Base-by-base conservation (phyloP, 768 basidiomycete species). In the Lactifluus volemus region DNA sequence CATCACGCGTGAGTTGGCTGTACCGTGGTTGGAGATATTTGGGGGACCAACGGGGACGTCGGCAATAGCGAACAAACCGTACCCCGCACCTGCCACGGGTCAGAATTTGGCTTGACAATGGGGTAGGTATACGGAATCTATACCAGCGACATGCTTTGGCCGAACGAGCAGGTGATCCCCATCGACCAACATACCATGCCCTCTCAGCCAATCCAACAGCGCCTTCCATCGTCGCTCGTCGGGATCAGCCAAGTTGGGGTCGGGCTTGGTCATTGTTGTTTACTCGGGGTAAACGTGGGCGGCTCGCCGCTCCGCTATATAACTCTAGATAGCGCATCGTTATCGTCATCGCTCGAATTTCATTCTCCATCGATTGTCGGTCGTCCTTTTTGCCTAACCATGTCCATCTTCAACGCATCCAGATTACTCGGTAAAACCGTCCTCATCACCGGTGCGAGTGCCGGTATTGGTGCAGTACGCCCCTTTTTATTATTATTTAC, bases 391-490 rank as follows among this genome's bases (percentile, higher is more conserved):
- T 34, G 45, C 57, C 63, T 66, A 68, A 68, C 62, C 55, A 90
- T 90, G 89, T 86, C 89, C 36, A 72, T 93, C 55, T 93, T 93
- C 81, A 88, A 88, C 71, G 78, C 86, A 47, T 81, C 88, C 54
- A 84, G 88, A 67, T 75, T 93, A n/a, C 71, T 86, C 44, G 88
- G 87, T 68, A 92, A 93, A 74, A 91, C 85, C 38, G 88, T 92
- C 60, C 81, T 96, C 53, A 81, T 96, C 63, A 96, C 93, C 32
- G 93, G 93, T 21, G 92, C 93, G 4, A 90, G 88, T 70, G 82
- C 86, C 47, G 93, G 93, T 48, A 96, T 96, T 65, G 93, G 93
- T 58, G 88, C 91, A 58, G 90, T 91, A 68, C 70, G 86, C 73
- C 32, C 32, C 38, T 19, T 32, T 57, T 25, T n/a, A n/a, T n/a